Conservation (phyloP, 495 filamentous ascomycete genomes). For the Talaromyces trachyspermus region DNA sequence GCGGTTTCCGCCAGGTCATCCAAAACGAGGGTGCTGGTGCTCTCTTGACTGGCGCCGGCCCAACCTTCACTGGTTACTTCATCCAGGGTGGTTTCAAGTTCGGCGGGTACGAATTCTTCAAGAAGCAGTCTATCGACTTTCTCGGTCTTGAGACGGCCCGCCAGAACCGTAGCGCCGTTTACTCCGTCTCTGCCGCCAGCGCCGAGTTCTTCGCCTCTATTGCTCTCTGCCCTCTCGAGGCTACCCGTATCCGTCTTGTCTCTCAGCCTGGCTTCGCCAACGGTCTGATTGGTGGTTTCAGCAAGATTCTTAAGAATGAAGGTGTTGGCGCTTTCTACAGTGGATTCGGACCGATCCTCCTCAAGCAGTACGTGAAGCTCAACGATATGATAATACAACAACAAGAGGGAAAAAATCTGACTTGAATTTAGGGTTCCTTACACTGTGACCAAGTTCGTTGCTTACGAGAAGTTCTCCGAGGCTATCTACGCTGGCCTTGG, state of each 20-base stretch:
- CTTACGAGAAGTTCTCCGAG: constrained; percentile 96
- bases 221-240: constrained; percentile 88
- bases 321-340: constrained; percentile 89
- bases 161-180: constrained; percentile 82
- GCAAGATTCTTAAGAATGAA: constrained; percentile 78
- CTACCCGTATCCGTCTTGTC: constrained; percentile 91
- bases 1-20: constrained; percentile 79
- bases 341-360: constrained; percentile 86
- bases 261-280: constrained; percentile 80
- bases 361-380: constrained; percentile 81
- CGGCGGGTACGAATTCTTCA: constrained; percentile 93
- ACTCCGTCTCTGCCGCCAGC: constrained; percentile 73
- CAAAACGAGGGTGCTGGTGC: constrained; percentile 80
- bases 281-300: constrained; percentile 74
- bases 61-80: constrained; percentile 88
- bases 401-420: too few relatives aligned
- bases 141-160: constrained; percentile 72
- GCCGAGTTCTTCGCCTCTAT: constrained; percentile 95
- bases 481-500: constrained; percentile 56
- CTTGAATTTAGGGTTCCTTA: constrained; percentile 79
- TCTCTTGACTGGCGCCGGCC: constrained; percentile 79
- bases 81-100: constrained; percentile 94
- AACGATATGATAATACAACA: too few relatives aligned
- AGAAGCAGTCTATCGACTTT: constrained; percentile 81
- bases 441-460: constrained; percentile 99